phyloP scores from a whole-genome alignment of 768 basidiomycete genomes.

The Ramaria rubella region DNA sequence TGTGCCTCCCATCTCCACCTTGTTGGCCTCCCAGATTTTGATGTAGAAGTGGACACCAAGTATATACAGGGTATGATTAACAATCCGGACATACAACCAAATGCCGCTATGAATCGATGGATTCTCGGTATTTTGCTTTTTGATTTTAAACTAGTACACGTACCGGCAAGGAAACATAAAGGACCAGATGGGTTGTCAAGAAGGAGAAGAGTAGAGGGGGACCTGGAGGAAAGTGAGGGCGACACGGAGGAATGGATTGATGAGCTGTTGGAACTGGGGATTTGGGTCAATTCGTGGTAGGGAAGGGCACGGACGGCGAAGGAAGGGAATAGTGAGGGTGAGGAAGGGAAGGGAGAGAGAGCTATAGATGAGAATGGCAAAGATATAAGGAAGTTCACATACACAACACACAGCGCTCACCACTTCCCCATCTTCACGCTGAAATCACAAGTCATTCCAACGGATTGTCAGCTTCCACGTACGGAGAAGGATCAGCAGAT shows the following conservation, averaged over 20 bases:
- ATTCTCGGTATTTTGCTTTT: conserved; percentile 34
- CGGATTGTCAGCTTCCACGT: conserved; percentile 4
- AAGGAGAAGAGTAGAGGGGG: background rate
- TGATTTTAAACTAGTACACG: conserved; percentile 31
- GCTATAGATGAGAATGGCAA: background rate
- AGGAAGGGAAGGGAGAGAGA: background rate
- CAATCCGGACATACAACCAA: conserved; percentile 33
- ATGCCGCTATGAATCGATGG: conserved; percentile 36
- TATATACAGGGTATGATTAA: conserved; percentile 35
- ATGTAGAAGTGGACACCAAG: conserved; percentile 24
- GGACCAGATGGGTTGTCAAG: conserved; percentile 22
- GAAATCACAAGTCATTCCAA: background rate
- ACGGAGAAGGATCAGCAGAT: background rate
- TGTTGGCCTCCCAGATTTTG: conserved; percentile 22
- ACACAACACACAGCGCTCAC: too few species aligned
- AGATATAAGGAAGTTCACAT: background rate
- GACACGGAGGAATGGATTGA: conserved; percentile 22
- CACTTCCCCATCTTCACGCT: background rate
- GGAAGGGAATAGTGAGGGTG: background rate
- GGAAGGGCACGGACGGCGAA: background rate
- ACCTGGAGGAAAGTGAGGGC: conserved; percentile 14
- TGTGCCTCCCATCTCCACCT: conserved; percentile 17
- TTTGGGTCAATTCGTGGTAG: background rate
- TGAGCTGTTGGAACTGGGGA: conserved; percentile 11
- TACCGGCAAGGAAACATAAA: conserved; percentile 21